Conservation (phyloP, 2,329 filamentous ascomycete species). For the Talaromyces sp. region DNA sequence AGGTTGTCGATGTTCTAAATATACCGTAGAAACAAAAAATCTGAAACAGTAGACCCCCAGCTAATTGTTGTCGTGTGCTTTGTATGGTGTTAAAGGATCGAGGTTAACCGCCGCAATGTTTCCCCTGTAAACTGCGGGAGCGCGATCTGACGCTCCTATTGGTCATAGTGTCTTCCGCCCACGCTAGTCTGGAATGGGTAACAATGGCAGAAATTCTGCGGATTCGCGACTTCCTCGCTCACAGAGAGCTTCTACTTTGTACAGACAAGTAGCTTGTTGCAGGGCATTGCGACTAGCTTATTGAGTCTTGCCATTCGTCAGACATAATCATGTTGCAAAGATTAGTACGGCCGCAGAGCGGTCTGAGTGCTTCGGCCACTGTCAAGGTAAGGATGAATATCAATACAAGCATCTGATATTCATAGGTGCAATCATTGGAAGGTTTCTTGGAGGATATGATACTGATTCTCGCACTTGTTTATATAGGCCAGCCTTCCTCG, state of each 20-base stretch:
- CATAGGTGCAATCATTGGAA: neutral
- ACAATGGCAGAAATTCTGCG: slow-evolving; percentile 35
- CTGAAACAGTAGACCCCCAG: slow-evolving; percentile 15
- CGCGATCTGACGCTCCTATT: slow-evolving; percentile 15
- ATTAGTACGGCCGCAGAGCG: slow-evolving; percentile 43
- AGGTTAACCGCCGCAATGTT: neutral
- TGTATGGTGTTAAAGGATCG: slow-evolving; percentile 9
- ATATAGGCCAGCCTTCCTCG: slow-evolving; percentile 37
- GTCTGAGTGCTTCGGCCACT: slow-evolving; percentile 40
- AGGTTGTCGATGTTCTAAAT: slow-evolving; percentile 15
- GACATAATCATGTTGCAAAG: slow-evolving; percentile 38
- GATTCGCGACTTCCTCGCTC: slow-evolving; percentile 19
- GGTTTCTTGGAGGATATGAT: neutral
- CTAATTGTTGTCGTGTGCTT: neutral
- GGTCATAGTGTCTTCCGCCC: slow-evolving; percentile 10
- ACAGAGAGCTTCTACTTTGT: slow-evolving; percentile 20
- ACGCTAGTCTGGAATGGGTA: slow-evolving; percentile 30
- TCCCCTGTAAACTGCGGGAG: neutral
- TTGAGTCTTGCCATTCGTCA: neutral
- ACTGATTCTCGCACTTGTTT: neutral
- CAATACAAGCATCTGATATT: neutral
- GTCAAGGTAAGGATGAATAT: slow-evolving; percentile 24
- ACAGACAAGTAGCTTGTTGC: slow-evolving; percentile 16
- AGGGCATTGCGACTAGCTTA: slow-evolving; percentile 4
- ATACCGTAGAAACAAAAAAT: neutral